Conservation (phyloP, 371 early-diverging fungal genomes). For the Mortierella sp. region DNA sequence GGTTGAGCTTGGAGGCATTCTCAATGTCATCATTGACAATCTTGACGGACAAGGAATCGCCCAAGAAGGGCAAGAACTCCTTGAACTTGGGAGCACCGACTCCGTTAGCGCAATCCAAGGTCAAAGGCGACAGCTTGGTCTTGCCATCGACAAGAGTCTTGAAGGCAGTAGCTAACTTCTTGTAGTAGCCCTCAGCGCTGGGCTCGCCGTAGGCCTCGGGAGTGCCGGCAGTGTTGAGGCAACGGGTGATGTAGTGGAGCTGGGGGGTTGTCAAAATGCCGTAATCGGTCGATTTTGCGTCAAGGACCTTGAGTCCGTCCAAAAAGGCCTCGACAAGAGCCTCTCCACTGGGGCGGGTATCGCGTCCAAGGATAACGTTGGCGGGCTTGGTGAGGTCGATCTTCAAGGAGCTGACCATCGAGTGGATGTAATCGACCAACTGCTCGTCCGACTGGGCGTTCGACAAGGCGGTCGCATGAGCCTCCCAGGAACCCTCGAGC, state of each 20-base stretch:
- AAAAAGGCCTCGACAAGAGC: slow-evolving; percentile 84
- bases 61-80: slow-evolving; percentile 77
- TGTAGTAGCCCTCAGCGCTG: slow-evolving; percentile 92
- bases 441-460: slow-evolving; percentile 86
- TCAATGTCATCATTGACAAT: slow-evolving; percentile 82
- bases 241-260: slow-evolving; percentile 95
- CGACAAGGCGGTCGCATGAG: slow-evolving; percentile 90
- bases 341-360: slow-evolving; percentile 96
- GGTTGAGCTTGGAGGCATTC: slow-evolving; percentile 83
- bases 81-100: slow-evolving; percentile 95
- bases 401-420: slow-evolving; percentile 74
- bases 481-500: slow-evolving; percentile 98
- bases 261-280: slow-evolving; percentile 98
- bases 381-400: slow-evolving; percentile 81
- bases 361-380: slow-evolving; percentile 88
- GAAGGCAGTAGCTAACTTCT: slow-evolving; percentile 89
- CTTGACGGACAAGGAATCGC: slow-evolving; percentile 74
- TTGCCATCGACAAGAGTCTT: slow-evolving; percentile 84
- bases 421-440: slow-evolving; percentile 71
- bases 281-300: slow-evolving; percentile 79
- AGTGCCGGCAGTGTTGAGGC: slow-evolving; percentile 86
- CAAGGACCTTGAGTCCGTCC: slow-evolving; percentile 84
- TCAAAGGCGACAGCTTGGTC: slow-evolving; percentile 74
- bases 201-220: slow-evolving; percentile 93
- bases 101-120: slow-evolving; percentile 97